Evolutionary conservation across 345 rosid species (phyloP), one percentile per base, ranked within the genome.

Genomic region (Eucalyptus globulus): DNA sequence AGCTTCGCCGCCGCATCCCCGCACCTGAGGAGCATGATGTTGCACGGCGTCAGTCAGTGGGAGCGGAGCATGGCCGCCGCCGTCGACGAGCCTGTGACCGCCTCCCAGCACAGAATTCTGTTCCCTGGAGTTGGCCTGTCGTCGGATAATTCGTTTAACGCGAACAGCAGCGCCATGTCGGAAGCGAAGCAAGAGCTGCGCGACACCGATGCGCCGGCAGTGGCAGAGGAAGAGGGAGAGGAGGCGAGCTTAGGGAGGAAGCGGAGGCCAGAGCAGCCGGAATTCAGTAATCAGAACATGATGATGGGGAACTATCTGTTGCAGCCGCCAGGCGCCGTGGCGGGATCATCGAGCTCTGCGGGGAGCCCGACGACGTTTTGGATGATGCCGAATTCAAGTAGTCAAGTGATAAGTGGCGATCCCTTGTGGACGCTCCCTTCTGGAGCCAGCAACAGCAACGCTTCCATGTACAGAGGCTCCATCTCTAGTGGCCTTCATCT

Each of bases 401-500:
- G 89, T 89, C 95, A 93, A 86, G 90, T 88, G 49, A 86, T 91
- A 76, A 89, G 92, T 19, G 91, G 93, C n/a, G 94, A 94, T 54
- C 90, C 93, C 37, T 54, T 91, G 92, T 93, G 93, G 94, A 86
- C 96, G 49, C 93, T 93, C 90, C 94, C 95, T 86, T 89, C 86
- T 19, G 65, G 40, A 37, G 80, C 93, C 19, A 87, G 87, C 80
- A 91, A 87, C 58, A 91, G 54, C 89, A 80, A 80, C 58, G n/a
- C 88, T 50, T 90, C 90, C 69, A 88, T 91, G 91, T 90, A 92
- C 80, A 90, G 94, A 85, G 92, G 94, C 37, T 86, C 93, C 8
- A 87, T 90, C 90, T 89, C 96, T 3, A 92, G 92, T 86, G 97
- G 96, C 53, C 91, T 97, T 80, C 99, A 96, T 93, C 92, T 97